phyloP scores from a whole-genome alignment of 2,329 filamentous ascomycete species.

The Ophiostoma sp. region DNA sequence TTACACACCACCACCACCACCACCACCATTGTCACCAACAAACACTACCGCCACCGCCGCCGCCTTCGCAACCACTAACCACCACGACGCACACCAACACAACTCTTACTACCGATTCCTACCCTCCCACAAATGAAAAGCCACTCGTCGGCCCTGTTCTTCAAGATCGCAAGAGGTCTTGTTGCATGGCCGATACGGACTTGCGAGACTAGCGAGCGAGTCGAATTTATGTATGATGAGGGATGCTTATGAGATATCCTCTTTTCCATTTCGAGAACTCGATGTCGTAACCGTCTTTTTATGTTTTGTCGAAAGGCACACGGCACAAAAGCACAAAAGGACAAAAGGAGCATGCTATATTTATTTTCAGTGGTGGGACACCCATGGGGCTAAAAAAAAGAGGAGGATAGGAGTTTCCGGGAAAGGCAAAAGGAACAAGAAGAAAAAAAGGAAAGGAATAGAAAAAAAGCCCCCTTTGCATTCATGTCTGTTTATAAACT shows the following conservation, averaged over 20 bases:
- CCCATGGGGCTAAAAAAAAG: background rate
- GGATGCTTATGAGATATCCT: background rate
- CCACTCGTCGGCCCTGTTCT: too few relatives aligned
- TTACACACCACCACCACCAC: background rate
- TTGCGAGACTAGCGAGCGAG: background rate
- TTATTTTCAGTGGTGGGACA: slow-evolving; percentile 6
- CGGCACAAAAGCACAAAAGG: too few relatives aligned
- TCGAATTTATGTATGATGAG: slow-evolving; percentile 1
- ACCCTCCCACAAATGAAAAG: background rate
- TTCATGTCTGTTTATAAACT: background rate
- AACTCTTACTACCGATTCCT: background rate
- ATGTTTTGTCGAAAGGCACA: too few relatives aligned
- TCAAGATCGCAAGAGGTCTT: too few relatives aligned
- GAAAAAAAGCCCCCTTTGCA: background rate
- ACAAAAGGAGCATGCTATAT: background rate
- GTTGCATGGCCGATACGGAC: background rate
- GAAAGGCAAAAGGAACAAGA: background rate
- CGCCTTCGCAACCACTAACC: background rate
- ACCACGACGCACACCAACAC: background rate
- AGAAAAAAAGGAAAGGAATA: background rate
- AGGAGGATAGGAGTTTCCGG: background rate
- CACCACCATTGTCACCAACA: background rate
- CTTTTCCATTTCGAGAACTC: too few relatives aligned
- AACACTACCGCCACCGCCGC: background rate
- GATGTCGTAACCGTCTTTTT: too few relatives aligned